These are phyloP conservation scores for Ophioceras dolichostomum DNA, from an alignment of 2,329 filamentous ascomycete genomes.

Conservation along the genomic window DNA sequence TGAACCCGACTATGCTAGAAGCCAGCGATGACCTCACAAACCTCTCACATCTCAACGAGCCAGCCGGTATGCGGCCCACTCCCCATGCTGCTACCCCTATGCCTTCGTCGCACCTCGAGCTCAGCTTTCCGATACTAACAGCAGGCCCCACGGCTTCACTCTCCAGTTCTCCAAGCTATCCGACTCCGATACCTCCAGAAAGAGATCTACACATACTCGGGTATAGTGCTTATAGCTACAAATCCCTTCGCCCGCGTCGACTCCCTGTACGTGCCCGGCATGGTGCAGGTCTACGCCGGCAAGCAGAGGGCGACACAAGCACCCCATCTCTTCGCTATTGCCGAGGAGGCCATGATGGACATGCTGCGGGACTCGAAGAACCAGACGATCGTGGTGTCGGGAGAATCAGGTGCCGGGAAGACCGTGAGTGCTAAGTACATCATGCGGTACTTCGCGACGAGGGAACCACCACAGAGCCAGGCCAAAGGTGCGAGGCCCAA, in stretches of 20 bases:
- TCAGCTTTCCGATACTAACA: conserved; percentile 1
- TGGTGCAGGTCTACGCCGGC: conserved; percentile 99
- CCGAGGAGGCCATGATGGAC: conserved; percentile 98
- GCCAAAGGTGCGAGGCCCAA: conserved; percentile 60
- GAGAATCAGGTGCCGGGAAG: conserved; percentile 96
- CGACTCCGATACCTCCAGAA: conserved; percentile 94
- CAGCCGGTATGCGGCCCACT: conserved; percentile 56
- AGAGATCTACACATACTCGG: conserved; percentile 99
- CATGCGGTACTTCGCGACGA: conserved; percentile 98
- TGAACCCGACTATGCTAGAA: conserved; percentile 98
- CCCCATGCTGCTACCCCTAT: background rate
- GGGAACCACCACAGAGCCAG: conserved; percentile 86
- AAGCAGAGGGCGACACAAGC: conserved; percentile 95
- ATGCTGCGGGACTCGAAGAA: conserved; percentile 95
- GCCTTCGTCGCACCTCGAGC: background rate
- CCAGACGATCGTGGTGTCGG: conserved; percentile 98
- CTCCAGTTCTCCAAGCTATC: conserved; percentile 85
- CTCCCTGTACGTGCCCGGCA: conserved; percentile 94
- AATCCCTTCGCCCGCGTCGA: conserved; percentile 97
- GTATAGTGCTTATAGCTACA: conserved; percentile 95
- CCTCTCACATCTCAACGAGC: conserved; percentile 94
- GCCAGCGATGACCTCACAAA: conserved; percentile 97
- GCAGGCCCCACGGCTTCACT: conserved; percentile 7
- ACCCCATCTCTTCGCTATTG: conserved; percentile 96
- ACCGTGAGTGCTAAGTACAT: conserved; percentile 99